Evolutionary conservation across 2,329 filamentous ascomycete species (phyloP).

Genomic region (Harringtonia aguacate): DNA sequence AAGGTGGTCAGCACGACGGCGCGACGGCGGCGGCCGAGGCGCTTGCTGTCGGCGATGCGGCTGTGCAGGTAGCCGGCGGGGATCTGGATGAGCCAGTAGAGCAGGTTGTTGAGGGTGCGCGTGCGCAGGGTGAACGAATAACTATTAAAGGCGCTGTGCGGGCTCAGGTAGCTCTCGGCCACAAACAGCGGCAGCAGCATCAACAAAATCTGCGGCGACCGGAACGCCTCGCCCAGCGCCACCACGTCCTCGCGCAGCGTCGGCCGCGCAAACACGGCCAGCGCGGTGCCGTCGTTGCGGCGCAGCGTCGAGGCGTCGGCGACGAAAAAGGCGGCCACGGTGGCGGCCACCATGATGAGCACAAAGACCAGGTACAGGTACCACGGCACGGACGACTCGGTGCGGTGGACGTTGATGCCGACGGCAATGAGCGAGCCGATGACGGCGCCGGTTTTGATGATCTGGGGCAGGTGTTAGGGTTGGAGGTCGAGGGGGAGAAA

Average conservation of each 20-base stretch:
- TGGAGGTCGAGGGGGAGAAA: neutral
- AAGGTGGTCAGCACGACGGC: neutral
- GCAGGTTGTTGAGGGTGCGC: constrained; percentile 3
- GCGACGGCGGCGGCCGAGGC: neutral
- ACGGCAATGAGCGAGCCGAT: neutral
- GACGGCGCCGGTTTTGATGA: constrained; percentile 2
- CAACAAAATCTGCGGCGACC: neutral
- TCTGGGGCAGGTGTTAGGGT: neutral
- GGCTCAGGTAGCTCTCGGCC: neutral
- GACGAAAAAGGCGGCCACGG: neutral
- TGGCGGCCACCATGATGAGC: constrained; percentile 1
- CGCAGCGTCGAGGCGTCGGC: neutral
- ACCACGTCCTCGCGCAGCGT: neutral
- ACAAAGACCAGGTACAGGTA: constrained; percentile 2
- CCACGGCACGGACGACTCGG: neutral
- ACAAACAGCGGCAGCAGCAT: constrained; percentile 2
- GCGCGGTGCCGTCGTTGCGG: constrained; percentile 1
- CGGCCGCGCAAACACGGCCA: neutral
- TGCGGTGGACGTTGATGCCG: constrained; percentile 1
- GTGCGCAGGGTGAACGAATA: constrained; percentile 2
- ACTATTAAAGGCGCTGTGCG: neutral
- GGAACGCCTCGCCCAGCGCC: neutral
- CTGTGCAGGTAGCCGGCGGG: neutral
- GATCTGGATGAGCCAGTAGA: neutral
- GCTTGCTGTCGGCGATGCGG: neutral